Evolutionary conservation across 1,284 basidiomycete species (phyloP).

Genomic region (Tilletia caries): DNA sequence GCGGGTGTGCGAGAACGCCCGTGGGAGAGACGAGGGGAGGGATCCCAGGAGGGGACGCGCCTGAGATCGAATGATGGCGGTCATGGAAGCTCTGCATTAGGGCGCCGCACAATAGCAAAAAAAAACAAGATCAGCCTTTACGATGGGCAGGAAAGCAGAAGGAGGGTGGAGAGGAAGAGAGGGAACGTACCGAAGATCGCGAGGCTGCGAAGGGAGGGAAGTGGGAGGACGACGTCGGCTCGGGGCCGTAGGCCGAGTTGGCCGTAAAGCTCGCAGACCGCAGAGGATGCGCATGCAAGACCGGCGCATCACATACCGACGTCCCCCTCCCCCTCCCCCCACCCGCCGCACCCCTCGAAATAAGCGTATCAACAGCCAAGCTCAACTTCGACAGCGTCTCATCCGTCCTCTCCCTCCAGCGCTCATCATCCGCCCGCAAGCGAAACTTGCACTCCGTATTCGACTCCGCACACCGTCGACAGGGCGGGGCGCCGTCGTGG

Average conservation of each 20-base stretch:
- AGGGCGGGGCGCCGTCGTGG: slow-evolving; percentile 41
- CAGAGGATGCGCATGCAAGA: background rate
- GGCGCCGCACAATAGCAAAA: no score
- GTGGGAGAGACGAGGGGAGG: no score
- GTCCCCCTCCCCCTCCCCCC: no score
- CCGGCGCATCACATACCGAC: no score
- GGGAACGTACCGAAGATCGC: background rate
- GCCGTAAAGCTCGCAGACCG: background rate
- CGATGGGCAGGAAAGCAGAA: no score
- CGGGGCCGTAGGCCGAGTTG: background rate
- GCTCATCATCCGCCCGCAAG: slow-evolving; percentile 36
- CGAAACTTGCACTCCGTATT: slow-evolving; percentile 45
- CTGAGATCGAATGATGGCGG: background rate
- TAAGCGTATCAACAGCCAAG: slow-evolving; percentile 36
- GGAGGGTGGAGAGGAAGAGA: background rate
- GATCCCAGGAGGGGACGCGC: background rate
- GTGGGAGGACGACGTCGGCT: background rate
- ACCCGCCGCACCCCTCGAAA: slow-evolving; percentile 11
- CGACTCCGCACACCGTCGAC: slow-evolving; percentile 37
- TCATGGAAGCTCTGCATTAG: background rate
- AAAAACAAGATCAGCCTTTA: no score
- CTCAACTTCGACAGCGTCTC: slow-evolving; percentile 29
- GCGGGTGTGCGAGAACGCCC: no score
- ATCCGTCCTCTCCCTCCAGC: slow-evolving; percentile 43
- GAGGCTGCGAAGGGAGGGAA: background rate